A percentile compares a stretch with the other conserved stretches of the same genome.
phyloP scores from a whole-genome alignment of 2,329 filamentous ascomycete species.

The Calonectria naviculata region DNA sequence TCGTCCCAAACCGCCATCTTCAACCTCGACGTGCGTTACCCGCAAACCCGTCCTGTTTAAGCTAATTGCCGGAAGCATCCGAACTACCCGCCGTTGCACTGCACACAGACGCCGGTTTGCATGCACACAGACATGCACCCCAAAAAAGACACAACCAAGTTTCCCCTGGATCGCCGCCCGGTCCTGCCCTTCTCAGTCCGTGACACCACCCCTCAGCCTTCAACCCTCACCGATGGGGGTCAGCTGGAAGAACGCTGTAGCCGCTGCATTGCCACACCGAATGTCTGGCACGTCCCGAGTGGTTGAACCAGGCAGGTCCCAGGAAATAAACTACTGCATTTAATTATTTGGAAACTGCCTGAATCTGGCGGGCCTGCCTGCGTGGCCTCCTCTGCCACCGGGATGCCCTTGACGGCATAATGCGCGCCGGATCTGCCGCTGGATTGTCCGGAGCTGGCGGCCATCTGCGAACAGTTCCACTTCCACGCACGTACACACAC shows the following conservation, averaged over 20 bases:
- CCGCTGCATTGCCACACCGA: not conserved
- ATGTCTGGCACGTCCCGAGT: not conserved
- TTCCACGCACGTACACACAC: not conserved
- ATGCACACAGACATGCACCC: not conserved
- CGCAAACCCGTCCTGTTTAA: not conserved
- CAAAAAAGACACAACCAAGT: not conserved
- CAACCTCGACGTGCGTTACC: not conserved
- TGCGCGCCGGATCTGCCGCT: not conserved
- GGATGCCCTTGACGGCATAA: not conserved
- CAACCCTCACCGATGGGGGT: not conserved
- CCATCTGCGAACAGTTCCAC: conserved; percentile 1
- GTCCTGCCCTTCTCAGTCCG: not conserved
- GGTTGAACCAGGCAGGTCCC: not conserved
- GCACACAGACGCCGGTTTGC: not conserved
- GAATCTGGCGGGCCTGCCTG: not conserved
- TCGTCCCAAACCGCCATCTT: not conserved
- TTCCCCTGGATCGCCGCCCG: conserved; percentile 1
- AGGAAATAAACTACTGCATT: not conserved
- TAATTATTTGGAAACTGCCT: not conserved
- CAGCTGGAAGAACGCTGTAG: not conserved
- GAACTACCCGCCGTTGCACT: not conserved
- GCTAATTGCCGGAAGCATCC: not conserved
- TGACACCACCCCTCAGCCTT: conserved; percentile 6
- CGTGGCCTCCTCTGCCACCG: not conserved
- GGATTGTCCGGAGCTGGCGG: not conserved